Percentiles rank a stretch among this genome's conserved stretches.
Evolutionary conservation across 2,329 filamentous ascomycete genomes (phyloP).

Genomic region (Fusarium setosum): DNA sequence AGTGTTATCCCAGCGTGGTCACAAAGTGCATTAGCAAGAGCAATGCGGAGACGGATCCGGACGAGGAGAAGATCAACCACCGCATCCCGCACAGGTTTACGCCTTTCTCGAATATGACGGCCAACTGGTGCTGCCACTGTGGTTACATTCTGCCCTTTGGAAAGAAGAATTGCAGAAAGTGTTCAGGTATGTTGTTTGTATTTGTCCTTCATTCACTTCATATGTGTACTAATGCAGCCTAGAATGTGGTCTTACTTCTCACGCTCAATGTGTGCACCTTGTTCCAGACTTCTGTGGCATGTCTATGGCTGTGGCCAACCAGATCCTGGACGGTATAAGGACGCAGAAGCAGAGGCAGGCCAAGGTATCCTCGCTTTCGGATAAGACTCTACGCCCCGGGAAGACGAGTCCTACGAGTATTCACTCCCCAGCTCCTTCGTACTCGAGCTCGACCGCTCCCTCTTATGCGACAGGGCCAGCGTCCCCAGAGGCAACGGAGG

Average conservation of each 20-base stretch:
- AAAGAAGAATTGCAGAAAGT: conserved; percentile 94
- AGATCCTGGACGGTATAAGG: conserved; percentile 89
- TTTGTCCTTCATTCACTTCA: not conserved
- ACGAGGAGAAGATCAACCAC: conserved; percentile 99
- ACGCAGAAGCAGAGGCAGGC: conserved; percentile 77
- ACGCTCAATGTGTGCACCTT: conserved; percentile 91
- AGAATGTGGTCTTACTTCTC: conserved; percentile 94
- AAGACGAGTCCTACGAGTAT: conserved; percentile 58
- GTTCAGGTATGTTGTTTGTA: conserved; percentile 71
- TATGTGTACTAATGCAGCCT: conserved; percentile 40
- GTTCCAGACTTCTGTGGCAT: conserved; percentile 99
- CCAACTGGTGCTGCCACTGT: conserved; percentile 99
- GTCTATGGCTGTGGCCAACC: conserved; percentile 97
- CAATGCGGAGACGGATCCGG: conserved; percentile 96
- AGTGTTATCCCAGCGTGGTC: conserved; percentile 95
- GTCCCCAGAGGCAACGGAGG: conserved; percentile 67
- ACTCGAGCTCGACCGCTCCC: conserved; percentile 46
- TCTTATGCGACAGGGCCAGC: conserved; percentile 35
- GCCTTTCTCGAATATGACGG: conserved; percentile 96
- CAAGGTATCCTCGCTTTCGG: conserved; percentile 68
- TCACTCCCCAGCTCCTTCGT: conserved; percentile 49
- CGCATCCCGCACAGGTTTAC: conserved; percentile 98
- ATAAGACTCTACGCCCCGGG: conserved; percentile 71
- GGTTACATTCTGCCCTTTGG: conserved; percentile 96
- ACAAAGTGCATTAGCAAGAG: conserved; percentile 99